Percentiles rank a stretch among this genome's conserved stretches.
These are phyloP conservation scores for Akanthomyces muscarius DNA, from an alignment of 2,329 filamentous ascomycete genomes.

Conservation along the genomic window DNA sequence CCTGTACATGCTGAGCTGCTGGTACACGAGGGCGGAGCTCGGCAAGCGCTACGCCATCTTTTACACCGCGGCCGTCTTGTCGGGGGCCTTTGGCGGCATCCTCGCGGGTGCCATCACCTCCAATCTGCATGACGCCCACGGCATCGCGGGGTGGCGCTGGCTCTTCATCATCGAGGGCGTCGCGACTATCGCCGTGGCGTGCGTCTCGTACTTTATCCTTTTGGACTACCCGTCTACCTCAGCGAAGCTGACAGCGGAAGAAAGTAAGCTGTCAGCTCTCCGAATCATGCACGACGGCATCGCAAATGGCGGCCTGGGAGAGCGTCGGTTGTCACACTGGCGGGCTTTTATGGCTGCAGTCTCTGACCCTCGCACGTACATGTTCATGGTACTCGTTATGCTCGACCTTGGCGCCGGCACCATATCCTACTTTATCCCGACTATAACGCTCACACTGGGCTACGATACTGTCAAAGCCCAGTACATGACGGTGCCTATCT, in stretches of 20 bases:
- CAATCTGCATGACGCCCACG: slow-evolving; percentile 56
- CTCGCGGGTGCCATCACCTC: slow-evolving; percentile 56
- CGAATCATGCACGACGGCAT: slow-evolving; percentile 51
- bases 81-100: slow-evolving; percentile 56
- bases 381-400: slow-evolving; percentile 48
- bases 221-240: slow-evolving; percentile 63
- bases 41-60: slow-evolving; percentile 53
- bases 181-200: slow-evolving; percentile 45
- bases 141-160: slow-evolving; percentile 55
- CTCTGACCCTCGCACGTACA: slow-evolving; percentile 43
- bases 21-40: slow-evolving; percentile 54
- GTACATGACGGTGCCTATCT: slow-evolving; percentile 42
- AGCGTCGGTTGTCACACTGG: slow-evolving; percentile 28
- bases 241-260: slow-evolving; percentile 54
- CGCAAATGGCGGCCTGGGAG: slow-evolving; percentile 29
- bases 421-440: slow-evolving; percentile 52
- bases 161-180: slow-evolving; percentile 63
- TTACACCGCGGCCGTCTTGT: slow-evolving; percentile 49
- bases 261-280: slow-evolving; percentile 58
- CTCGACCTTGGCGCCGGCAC: slow-evolving; percentile 42
- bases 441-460: slow-evolving; percentile 45
- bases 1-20: slow-evolving; percentile 52
- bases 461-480: slow-evolving; percentile 41
- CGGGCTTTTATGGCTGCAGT: slow-evolving; percentile 32
- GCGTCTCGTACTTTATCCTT: slow-evolving; percentile 58